Conservation (phyloP, 2,329 filamentous ascomycete genomes). For the Aspergillus sp. region DNA sequence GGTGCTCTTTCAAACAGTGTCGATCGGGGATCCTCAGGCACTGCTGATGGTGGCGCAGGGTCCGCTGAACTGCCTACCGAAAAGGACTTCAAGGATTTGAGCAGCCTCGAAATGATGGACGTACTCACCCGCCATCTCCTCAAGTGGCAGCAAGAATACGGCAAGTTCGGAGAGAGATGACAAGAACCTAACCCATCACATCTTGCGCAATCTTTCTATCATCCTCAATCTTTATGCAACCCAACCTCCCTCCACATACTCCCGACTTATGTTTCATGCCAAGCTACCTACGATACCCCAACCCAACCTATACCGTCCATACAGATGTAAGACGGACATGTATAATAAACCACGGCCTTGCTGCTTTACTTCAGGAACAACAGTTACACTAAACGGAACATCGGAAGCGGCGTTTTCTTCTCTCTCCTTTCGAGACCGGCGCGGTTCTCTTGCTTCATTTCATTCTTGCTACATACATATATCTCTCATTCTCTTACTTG, state of each 20-base stretch:
- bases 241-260: constrained; percentile 3
- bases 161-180: constrained; percentile 57
- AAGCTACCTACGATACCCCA: constrained; percentile 27
- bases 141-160: constrained; percentile 80
- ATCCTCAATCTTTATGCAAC: not conserved
- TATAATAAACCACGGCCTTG: constrained; percentile 25
- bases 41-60: constrained; percentile 31
- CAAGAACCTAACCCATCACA: not conserved
- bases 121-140: constrained; percentile 77
- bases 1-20: constrained; percentile 31
- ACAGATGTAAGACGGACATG: constrained; percentile 25
- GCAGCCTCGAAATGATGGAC: constrained; percentile 89
- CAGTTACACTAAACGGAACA: constrained; percentile 22
- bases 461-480: constrained; percentile 2
- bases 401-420: constrained; percentile 30
- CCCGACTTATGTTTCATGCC: constrained; percentile 17
- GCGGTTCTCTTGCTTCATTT: not conserved
- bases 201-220: not conserved
- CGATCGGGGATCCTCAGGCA: constrained; percentile 33
- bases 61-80: constrained; percentile 34
- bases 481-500: not conserved
- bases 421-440: not conserved
- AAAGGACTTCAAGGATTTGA: constrained; percentile 73
- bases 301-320: constrained; percentile 23
- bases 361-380: constrained; percentile 27